Evolutionary conservation across 2,329 filamentous ascomycete genomes (phyloP).

Genomic region (Microcyclosporella mali): DNA sequence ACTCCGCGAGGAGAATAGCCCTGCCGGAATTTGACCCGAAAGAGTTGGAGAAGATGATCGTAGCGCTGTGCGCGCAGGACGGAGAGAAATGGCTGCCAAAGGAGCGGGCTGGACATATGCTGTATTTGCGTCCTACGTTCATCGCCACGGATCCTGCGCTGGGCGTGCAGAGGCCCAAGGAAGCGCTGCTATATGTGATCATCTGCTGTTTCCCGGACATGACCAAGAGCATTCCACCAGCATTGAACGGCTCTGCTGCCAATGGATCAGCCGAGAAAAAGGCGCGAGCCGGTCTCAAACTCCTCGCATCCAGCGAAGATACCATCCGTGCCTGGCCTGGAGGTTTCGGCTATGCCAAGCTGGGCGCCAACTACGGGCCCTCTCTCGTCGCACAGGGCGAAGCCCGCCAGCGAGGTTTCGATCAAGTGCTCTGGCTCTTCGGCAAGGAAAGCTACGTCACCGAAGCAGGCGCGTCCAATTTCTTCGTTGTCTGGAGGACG

Average conservation of each 20-base stretch:
- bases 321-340: constrained; percentile 89
- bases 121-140: constrained; percentile 75
- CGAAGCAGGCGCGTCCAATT: constrained; percentile 87
- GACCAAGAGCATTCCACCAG: constrained; percentile 27
- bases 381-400: constrained; percentile 70
- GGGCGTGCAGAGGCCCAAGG: constrained; percentile 70
- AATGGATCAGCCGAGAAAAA: constrained; percentile 24
- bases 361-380: constrained; percentile 91
- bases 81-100: constrained; percentile 73
- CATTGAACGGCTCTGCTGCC: constrained; percentile 24
- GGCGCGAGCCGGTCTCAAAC: constrained; percentile 47
- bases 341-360: constrained; percentile 85
- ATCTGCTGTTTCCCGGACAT: constrained; percentile 44
- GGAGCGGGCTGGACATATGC: constrained; percentile 59
- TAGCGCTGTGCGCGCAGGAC: constrained; percentile 65
- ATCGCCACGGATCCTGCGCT: constrained; percentile 77
- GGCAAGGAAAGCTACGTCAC: constrained; percentile 72
- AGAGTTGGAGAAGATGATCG: constrained; percentile 68
- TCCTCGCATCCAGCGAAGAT: constrained; percentile 73
- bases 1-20: constrained; percentile 56
- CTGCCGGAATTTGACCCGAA: constrained; percentile 66
- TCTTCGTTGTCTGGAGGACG: constrained; percentile 75
- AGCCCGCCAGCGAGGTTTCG: constrained; percentile 65
- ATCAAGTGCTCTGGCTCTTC: constrained; percentile 94
- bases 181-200: constrained; percentile 87